Evolutionary conservation across 371 early-diverging fungal genomes (phyloP).

Genomic region (Mortierella sp.): DNA sequence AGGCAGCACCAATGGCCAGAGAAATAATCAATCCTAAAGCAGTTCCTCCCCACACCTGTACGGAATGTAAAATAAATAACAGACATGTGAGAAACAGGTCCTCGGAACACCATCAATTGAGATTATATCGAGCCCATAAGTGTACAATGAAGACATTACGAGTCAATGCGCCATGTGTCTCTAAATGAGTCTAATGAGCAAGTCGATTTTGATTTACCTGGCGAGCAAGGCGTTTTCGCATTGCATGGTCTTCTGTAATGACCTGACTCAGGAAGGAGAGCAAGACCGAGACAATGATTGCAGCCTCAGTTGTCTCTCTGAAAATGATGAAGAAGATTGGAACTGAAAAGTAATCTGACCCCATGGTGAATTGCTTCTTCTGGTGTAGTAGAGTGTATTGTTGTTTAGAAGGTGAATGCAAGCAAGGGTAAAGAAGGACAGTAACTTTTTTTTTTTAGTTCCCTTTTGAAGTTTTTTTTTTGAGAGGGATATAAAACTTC

Average conservation of each 20-base stretch:
- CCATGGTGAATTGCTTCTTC: conserved; percentile 33
- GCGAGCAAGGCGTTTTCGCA: conserved; percentile 65
- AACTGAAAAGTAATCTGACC: conserved; percentile 70
- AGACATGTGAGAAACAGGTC: too few relatives aligned
- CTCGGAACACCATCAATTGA: too few relatives aligned
- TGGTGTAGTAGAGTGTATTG: too few relatives aligned
- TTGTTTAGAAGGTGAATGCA: too few relatives aligned
- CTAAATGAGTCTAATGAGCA: conserved; percentile 64
- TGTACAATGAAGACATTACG: too few relatives aligned
- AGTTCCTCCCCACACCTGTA: conserved; percentile 74
- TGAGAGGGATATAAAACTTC: too few relatives aligned
- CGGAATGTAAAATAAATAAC: not conserved
- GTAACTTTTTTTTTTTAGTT: too few relatives aligned
- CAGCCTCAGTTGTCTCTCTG: conserved; percentile 81
- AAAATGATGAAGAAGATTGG: conserved; percentile 89
- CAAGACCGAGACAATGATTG: conserved; percentile 73
- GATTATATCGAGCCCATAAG: too few relatives aligned
- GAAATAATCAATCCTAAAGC: conserved; percentile 70
- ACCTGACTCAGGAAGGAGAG: conserved; percentile 77
- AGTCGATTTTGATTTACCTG: conserved; percentile 56
- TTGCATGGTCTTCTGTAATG: conserved; percentile 59
- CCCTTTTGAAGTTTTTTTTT: too few relatives aligned
- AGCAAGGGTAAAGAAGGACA: too few relatives aligned
- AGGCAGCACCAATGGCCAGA: conserved; percentile 75
- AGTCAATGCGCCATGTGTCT: too few relatives aligned